Conservation (phyloP, 2,329 filamentous ascomycete species). For the Corniculantispora saksenae region DNA sequence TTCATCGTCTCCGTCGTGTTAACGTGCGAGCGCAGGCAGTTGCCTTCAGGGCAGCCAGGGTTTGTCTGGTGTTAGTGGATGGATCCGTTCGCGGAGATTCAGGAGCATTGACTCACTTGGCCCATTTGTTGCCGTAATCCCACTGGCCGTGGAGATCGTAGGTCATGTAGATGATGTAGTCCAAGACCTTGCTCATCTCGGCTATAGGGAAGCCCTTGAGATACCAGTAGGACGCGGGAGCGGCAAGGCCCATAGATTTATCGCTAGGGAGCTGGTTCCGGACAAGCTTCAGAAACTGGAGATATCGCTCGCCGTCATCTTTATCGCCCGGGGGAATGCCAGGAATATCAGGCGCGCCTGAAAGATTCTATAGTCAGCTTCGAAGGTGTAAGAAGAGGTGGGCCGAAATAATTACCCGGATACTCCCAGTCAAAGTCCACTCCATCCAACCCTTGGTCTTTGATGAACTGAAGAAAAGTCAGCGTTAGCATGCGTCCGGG, state of each 20-base stretch:
- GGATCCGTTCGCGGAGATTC: no score
- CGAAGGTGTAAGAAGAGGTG: background rate
- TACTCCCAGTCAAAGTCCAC: conserved; percentile 15
- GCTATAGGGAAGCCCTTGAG: no score
- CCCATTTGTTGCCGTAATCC: no score
- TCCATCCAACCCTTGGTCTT: background rate
- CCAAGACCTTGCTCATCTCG: no score
- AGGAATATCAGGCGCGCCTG: conserved; percentile 23
- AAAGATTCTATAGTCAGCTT: background rate
- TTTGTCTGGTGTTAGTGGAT: no score
- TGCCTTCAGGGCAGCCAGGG: conserved; percentile 32
- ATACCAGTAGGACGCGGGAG: no score
- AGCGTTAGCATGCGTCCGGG: no score
- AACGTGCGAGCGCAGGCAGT: conserved; percentile 36
- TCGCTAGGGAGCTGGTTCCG: no score
- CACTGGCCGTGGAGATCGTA: no score
- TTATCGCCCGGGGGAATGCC: conserved; percentile 19
- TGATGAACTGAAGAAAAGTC: conserved; percentile 23
- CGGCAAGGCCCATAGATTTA: no score
- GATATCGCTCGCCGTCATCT: conserved; percentile 20
- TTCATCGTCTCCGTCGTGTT: conserved; percentile 38
- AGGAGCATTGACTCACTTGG: no score
- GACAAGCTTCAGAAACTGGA: conserved; percentile 14
- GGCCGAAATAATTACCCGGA: background rate
- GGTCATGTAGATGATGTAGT: no score